Evolutionary conservation across 2,329 filamentous ascomycete species (phyloP), one percentile per base, ranked within the genome.

Genomic region (Lachnellula willkommii): DNA sequence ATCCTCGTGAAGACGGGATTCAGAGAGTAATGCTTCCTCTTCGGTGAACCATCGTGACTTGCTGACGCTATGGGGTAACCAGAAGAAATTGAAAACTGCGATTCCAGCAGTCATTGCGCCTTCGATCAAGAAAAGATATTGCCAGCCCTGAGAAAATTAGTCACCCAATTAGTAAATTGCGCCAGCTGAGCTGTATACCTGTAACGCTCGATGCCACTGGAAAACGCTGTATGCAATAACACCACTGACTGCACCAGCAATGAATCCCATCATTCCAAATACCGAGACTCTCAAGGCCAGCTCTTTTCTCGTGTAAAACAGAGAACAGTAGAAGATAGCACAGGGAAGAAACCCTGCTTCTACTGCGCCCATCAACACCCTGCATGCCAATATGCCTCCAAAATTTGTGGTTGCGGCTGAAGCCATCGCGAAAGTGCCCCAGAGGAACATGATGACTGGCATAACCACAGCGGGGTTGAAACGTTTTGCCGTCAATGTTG

Each of bases 201-300:
- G 6, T 8, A 28, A 28, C 26, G 26, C 26, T 28, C 7, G 26
- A 28, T 28, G 26, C 26, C 26, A 28, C 26, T 28, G 7, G 7
- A 28, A 28, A 28, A 28, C 26, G 24, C 56, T 60, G 60, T 52
- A 65, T 62, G 68, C 63, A 37, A 83, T 68, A 3, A 80, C 62
- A 2, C 80, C 81, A n/a, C 79, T 79, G 36, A 84, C 71, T 1
- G 79, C 80, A 6, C 78, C 79, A 15, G 51, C 55, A 15, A 54
- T 53, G 20, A 52, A 54, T 3, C 43, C 55, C 43, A 52, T 54
- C 55, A 58, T 58, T 14, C 50, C 43, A 22, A 54, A 58, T 5
- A 49, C 20, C 8, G 47, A 51, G 2, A 58, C 48, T 14, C 52
- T 20, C n/a, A 47, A 37, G 12, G 55, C 53, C 8, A 63, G 47